A percentile compares a stretch with the other conserved stretches of the same genome.
These are phyloP conservation scores for Xerocomus cyaneibrunnescens DNA, from an alignment of 1,284 basidiomycete genomes.

Conservation along the genomic window DNA sequence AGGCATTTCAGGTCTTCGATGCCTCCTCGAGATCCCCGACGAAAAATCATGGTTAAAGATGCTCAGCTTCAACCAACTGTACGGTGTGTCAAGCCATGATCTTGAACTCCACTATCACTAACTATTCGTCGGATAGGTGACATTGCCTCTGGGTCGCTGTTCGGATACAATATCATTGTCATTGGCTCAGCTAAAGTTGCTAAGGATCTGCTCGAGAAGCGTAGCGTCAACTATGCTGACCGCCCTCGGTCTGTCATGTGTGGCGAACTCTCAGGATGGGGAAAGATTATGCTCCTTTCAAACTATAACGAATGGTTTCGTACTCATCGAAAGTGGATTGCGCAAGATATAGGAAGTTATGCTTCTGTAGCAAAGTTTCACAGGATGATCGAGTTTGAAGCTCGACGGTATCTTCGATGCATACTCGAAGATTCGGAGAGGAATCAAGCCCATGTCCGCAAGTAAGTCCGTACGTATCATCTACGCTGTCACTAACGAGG, in stretches of 20 bases:
- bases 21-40: constrained; percentile 11
- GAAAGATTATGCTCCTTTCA: constrained; percentile 27
- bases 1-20: constrained; percentile 16
- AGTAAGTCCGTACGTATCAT: constrained; percentile 7
- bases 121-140: constrained; percentile 13
- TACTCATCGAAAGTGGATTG: constrained; percentile 23
- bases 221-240: constrained; percentile 22
- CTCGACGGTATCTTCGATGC: constrained; percentile 10
- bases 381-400: constrained; percentile 26
- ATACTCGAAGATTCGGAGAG: constrained; percentile 12
- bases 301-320: constrained; percentile 26
- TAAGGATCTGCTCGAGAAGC: constrained; percentile 24
- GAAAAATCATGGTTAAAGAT: constrained; percentile 12
- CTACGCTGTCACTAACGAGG: not conserved
- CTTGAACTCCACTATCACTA: not conserved
- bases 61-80: constrained; percentile 12
- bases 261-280: constrained; percentile 31
- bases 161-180: constrained; percentile 16
- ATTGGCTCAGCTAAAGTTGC: constrained; percentile 24
- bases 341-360: constrained; percentile 33
- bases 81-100: constrained; percentile 8
- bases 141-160: constrained; percentile 16
- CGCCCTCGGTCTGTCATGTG: constrained; percentile 26
- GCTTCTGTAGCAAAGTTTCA: constrained; percentile 15
- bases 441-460: constrained; percentile 16